phyloP scores from a whole-genome alignment of 2,329 filamentous ascomycete genomes.

The Teratosphaeria pseudoeucalypti region DNA sequence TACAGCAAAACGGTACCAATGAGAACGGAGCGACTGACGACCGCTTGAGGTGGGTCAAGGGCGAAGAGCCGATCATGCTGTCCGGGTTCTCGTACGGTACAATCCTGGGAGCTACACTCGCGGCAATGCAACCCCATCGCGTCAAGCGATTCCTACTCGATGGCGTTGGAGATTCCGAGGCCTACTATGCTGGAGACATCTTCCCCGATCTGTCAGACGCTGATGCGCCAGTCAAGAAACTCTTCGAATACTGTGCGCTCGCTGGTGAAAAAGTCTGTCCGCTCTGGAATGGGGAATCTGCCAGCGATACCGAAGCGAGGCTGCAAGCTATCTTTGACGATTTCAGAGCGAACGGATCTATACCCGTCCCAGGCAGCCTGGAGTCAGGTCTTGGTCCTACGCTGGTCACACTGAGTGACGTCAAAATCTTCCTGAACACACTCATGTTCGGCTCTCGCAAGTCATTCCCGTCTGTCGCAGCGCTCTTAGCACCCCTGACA shows the following conservation, averaged over 20 bases:
- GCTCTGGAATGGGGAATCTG: constrained; percentile 24
- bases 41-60: neutral
- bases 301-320: constrained; percentile 19
- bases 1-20: neutral
- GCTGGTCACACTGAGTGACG: neutral
- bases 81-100: constrained; percentile 38
- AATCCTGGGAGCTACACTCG: constrained; percentile 28
- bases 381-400: neutral
- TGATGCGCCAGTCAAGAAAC: constrained; percentile 32
- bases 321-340: neutral
- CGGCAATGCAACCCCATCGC: constrained; percentile 27
- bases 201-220: constrained; percentile 32
- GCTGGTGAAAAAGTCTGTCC: constrained; percentile 32
- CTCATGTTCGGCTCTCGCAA: neutral
- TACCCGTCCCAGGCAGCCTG: neutral
- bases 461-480: constrained; percentile 26
- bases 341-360: neutral
- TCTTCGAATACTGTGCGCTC: constrained; percentile 34
- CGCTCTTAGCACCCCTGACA: neutral
- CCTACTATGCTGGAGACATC: constrained; percentile 26
- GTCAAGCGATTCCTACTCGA: constrained; percentile 31
- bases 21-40: neutral
- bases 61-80: constrained; percentile 13
- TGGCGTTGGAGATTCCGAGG: constrained; percentile 35
- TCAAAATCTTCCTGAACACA: neutral